A percentile compares a stretch with the other conserved stretches of the same genome.
Evolutionary conservation across 2,329 filamentous ascomycete species (phyloP).

Genomic region (Ophiostoma ips): DNA sequence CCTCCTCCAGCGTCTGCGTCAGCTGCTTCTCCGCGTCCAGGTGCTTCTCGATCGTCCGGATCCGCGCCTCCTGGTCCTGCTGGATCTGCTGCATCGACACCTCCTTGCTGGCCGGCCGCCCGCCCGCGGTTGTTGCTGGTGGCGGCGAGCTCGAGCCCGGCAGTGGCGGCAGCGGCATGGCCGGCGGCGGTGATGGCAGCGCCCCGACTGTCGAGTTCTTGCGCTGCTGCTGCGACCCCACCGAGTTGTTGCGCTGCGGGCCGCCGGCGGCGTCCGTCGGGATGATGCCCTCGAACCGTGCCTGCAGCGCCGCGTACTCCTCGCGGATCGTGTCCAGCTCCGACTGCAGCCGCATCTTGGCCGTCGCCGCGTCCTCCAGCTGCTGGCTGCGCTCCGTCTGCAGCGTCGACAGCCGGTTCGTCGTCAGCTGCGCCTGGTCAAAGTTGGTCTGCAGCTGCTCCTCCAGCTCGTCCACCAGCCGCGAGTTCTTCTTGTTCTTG

Average conservation of each 20-base stretch:
- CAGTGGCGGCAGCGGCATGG: slow-evolving; percentile 87
- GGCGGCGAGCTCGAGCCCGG: slow-evolving; percentile 45
- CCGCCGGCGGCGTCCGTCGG: slow-evolving; percentile 20
- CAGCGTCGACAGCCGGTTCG: slow-evolving; percentile 72
- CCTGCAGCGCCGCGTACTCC: slow-evolving; percentile 63
- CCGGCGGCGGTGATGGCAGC: slow-evolving; percentile 83
- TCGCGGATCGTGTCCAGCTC: slow-evolving; percentile 55
- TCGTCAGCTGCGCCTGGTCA: slow-evolving; percentile 76
- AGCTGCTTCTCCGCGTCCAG: slow-evolving; percentile 92
- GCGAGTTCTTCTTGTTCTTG: slow-evolving; percentile 78
- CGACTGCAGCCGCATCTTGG: slow-evolving; percentile 46
- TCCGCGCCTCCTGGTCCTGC: slow-evolving; percentile 89
- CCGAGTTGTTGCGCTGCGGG: slow-evolving; percentile 45
- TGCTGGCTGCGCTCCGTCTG: slow-evolving; percentile 61
- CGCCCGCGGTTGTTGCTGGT: slow-evolving; percentile 23
- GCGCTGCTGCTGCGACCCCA: slow-evolving; percentile 56
- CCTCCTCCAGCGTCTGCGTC: slow-evolving; percentile 88
- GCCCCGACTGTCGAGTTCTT: slow-evolving; percentile 76
- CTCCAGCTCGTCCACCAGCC: slow-evolving; percentile 88
- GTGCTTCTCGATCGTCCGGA: slow-evolving; percentile 93
- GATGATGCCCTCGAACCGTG: slow-evolving; percentile 43
- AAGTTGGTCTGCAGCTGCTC: slow-evolving; percentile 92
- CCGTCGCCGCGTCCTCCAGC: slow-evolving; percentile 63
- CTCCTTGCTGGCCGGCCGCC: slow-evolving; percentile 73
- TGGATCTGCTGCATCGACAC: slow-evolving; percentile 62